A percentile compares a stretch with the other conserved stretches of the same genome.
These are phyloP conservation scores for Fusarium sp. DNA, from an alignment of 2,329 filamentous ascomycete species.

Conservation along the genomic window DNA sequence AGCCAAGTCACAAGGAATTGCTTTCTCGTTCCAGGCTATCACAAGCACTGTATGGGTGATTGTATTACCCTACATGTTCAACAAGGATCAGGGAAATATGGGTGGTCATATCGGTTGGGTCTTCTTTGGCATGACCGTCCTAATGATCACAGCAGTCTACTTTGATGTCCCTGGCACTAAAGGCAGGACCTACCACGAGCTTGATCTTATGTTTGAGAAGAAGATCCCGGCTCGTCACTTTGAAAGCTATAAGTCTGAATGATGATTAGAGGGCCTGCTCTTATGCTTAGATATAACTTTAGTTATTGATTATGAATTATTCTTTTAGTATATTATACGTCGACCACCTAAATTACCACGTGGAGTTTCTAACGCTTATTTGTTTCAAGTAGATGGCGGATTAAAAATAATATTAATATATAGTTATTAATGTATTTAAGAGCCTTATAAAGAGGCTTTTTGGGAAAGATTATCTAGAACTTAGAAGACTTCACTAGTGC, in stretches of 20 bases:
- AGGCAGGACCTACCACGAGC: constrained; percentile 16
- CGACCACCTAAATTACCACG: too few species aligned
- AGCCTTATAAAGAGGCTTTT: too few species aligned
- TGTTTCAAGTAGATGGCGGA: too few species aligned
- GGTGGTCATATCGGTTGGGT: constrained; percentile 17
- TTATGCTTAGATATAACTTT: too few species aligned
- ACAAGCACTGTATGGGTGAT: constrained; percentile 15
- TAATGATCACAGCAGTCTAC: constrained; percentile 10
- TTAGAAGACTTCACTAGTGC: too few species aligned
- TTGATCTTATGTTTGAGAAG: constrained; percentile 20
- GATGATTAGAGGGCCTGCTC: too few species aligned
- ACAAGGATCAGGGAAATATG: constrained; percentile 20
- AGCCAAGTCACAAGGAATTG: constrained; percentile 17
- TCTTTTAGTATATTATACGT: too few species aligned
- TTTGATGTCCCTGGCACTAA: constrained; percentile 20
- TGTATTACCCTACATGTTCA: constrained; percentile 15
- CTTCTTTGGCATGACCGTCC: constrained; percentile 9
- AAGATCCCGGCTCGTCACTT: constrained; percentile 8
- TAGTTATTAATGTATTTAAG: too few species aligned
- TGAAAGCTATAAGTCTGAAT: background rate
- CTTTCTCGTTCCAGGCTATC: constrained; percentile 9
- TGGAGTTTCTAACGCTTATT: too few species aligned
- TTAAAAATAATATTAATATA: too few species aligned
- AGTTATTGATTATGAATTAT: too few species aligned
- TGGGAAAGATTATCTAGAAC: too few species aligned